A percentile compares a stretch with the other conserved stretches of the same genome.
Evolutionary conservation across 208 protist genomes (phyloP).

Genomic region (Trypanosomatidae sp.): DNA sequence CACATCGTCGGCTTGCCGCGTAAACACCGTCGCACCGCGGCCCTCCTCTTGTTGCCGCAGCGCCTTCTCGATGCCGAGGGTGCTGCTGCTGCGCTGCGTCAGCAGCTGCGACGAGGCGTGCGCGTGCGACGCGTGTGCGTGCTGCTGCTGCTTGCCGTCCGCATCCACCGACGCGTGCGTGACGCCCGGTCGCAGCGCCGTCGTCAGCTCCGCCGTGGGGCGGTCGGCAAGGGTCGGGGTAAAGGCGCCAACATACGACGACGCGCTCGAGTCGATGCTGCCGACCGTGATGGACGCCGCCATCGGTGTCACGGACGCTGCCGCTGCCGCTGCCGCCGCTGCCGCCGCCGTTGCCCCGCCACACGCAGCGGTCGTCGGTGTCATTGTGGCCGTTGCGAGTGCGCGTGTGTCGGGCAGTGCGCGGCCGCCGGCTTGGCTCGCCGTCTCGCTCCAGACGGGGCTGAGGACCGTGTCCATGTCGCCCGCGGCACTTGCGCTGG

Average conservation of each 20-base stretch:
- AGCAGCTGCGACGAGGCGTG: background rate
- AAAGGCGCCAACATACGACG: too few relatives aligned
- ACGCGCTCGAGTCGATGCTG: too few relatives aligned
- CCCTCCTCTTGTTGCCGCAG: conserved; percentile 45
- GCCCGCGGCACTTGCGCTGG: background rate
- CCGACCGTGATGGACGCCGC: too few relatives aligned
- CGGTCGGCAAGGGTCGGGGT: background rate
- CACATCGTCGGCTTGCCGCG: background rate
- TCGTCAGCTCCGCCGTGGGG: background rate
- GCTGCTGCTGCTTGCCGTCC: too few relatives aligned
- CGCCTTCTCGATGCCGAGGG: conserved; percentile 44
- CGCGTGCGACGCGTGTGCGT: background rate
- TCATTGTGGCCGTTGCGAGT: too few relatives aligned
- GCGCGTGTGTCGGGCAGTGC: too few relatives aligned
- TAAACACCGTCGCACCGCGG: conserved; percentile 7
- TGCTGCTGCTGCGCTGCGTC: conserved; percentile 16
- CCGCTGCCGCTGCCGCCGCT: too few relatives aligned
- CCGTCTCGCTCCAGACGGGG: background rate
- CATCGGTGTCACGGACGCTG: too few relatives aligned
- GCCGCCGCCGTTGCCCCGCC: too few relatives aligned
- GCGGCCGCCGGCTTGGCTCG: too few relatives aligned
- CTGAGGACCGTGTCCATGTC: background rate
- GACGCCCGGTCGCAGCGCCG: background rate
- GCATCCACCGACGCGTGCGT: too few relatives aligned
- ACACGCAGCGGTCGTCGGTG: too few relatives aligned